Evolutionary conservation across 2,329 filamentous ascomycete species (phyloP).

Genomic region (Xylariomycetidae sp.): DNA sequence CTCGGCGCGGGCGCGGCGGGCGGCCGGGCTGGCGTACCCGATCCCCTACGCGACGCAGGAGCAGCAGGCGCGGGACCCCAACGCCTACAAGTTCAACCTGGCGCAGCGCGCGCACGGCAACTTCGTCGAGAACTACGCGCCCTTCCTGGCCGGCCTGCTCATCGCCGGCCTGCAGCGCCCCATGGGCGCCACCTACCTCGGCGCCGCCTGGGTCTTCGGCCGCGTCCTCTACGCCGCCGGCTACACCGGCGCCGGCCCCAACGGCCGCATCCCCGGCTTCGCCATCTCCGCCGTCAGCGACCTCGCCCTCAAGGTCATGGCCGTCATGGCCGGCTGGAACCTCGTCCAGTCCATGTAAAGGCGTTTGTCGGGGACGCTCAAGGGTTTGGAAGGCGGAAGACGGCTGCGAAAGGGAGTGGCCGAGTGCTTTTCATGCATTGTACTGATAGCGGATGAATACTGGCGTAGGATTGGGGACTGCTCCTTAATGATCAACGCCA

Average conservation of each 20-base stretch:
- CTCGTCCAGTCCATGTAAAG: slow-evolving; percentile 23
- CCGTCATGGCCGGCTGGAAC: slow-evolving; percentile 36
- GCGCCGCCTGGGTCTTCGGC: slow-evolving; percentile 45
- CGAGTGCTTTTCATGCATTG: no score
- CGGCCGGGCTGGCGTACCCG: slow-evolving; percentile 50
- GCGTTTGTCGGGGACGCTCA: no score
- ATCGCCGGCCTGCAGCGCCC: slow-evolving; percentile 53
- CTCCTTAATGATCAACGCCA: no score
- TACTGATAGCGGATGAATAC: no score
- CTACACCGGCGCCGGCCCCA: slow-evolving; percentile 43
- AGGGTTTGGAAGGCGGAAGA: no score
- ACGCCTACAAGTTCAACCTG: slow-evolving; percentile 57
- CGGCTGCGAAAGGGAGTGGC: no score
- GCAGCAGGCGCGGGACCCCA: slow-evolving; percentile 46
- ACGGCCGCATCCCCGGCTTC: slow-evolving; percentile 37
- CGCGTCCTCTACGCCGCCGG: slow-evolving; percentile 51
- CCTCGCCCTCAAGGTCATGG: slow-evolving; percentile 34
- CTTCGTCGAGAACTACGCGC: slow-evolving; percentile 55
- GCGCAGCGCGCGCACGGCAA: slow-evolving; percentile 44
- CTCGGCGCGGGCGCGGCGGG: slow-evolving; percentile 44
- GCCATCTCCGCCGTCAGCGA: slow-evolving; percentile 29
- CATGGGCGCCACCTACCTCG: slow-evolving; percentile 39
- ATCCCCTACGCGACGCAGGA: slow-evolving; percentile 50
- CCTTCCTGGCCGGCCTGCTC: slow-evolving; percentile 46
- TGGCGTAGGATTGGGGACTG: no score